Percentiles rank a stretch among this genome's conserved stretches.
phyloP scores from a whole-genome alignment of 139 green algal species.

The Tetraselmis chui region DNA sequence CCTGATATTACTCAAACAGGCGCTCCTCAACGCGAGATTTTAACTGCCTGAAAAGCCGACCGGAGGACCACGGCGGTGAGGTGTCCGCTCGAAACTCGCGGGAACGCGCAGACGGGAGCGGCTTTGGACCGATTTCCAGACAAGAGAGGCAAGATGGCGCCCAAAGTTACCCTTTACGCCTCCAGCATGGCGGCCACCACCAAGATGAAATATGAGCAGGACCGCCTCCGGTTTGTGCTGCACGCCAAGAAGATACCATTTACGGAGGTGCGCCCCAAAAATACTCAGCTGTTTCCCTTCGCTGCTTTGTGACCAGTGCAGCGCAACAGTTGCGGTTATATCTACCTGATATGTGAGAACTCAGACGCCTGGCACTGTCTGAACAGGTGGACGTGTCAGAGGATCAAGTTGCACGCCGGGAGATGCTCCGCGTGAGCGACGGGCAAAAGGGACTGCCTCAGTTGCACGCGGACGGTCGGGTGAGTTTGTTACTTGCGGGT shows the following conservation, averaged over 20 bases:
- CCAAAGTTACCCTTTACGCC: neutral
- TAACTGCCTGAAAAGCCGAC: too few relatives aligned
- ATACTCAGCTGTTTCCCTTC: neutral
- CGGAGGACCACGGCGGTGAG: too few relatives aligned
- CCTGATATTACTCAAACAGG: too few relatives aligned
- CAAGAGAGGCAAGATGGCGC: neutral
- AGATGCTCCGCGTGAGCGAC: slow-evolving; percentile 7
- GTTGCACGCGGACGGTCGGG: slow-evolving; percentile 6
- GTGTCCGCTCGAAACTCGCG: too few relatives aligned
- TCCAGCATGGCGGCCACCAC: neutral
- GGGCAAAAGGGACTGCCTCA: slow-evolving; percentile 1
- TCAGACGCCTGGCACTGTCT: too few relatives aligned
- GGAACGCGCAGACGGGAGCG: too few relatives aligned
- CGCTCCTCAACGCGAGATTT: too few relatives aligned
- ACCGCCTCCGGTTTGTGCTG: neutral
- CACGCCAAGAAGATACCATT: slow-evolving; percentile 1
- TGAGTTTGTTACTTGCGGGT: too few relatives aligned
- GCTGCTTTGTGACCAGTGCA: too few relatives aligned
- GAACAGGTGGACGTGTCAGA: neutral
- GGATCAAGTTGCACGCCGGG: neutral
- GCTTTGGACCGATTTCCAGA: too few relatives aligned
- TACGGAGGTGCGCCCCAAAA: neutral
- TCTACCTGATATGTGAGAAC: too few relatives aligned
- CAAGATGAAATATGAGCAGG: neutral
- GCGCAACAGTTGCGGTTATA: too few relatives aligned